Evolutionary conservation across 306 rosid genomes (phyloP).

Genomic region (Quercus berberidifolia): DNA sequence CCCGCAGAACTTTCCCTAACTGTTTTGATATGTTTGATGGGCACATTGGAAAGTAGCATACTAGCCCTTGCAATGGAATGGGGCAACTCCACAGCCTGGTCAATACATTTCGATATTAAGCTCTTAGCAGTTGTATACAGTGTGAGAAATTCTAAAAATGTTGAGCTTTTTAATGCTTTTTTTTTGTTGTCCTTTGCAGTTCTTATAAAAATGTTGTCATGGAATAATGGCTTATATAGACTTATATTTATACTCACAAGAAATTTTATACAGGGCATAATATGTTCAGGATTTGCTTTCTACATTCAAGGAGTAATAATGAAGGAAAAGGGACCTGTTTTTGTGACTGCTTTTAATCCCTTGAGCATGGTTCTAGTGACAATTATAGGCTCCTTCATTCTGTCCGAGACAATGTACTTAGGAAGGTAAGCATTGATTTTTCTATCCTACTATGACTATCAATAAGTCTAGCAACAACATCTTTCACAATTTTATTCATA

Average conservation of each 20-base stretch:
- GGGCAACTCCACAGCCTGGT: constrained; percentile 45
- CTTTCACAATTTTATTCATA: no score
- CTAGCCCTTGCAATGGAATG: constrained; percentile 39
- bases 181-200: no score
- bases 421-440: constrained; percentile 37
- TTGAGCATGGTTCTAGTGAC: constrained; percentile 49
- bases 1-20: constrained; percentile 52
- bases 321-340: constrained; percentile 56
- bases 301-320: constrained; percentile 42
- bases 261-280: constrained; percentile 43
- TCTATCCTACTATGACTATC: no score
- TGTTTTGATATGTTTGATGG: constrained; percentile 44
- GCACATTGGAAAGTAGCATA: constrained; percentile 27
- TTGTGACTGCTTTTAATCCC: constrained; percentile 45
- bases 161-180: not conserved
- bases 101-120: constrained; percentile 32
- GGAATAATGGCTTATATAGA: no score
- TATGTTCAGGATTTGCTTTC: constrained; percentile 38
- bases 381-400: constrained; percentile 30
- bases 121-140: constrained; percentile 38
- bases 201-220: no score
- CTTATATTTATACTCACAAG: not conserved
- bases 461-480: no score
- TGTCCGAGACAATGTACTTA: constrained; percentile 34
- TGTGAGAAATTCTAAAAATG: constrained; percentile 21